Percentiles rank a stretch among this genome's conserved stretches.
Conservation (phyloP, 2,329 filamentous ascomycete genomes). For the Tolypocladium album region DNA sequence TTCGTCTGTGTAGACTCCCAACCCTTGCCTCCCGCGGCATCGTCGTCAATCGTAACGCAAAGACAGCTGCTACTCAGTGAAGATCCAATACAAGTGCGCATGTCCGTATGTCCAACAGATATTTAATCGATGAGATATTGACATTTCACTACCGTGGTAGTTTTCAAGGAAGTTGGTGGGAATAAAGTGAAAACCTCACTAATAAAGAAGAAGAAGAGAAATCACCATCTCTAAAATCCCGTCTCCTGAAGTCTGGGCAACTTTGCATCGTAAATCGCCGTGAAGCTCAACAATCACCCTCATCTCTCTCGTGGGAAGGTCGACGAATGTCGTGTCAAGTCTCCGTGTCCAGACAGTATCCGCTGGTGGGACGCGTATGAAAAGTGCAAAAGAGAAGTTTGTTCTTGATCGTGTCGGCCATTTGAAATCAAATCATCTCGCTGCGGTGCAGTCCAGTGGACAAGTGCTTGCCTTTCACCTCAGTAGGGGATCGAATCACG, state of each 20-base stretch:
- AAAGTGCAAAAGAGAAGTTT: neutral
- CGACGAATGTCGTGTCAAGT: neutral
- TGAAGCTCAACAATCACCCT: neutral
- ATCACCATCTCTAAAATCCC: neutral
- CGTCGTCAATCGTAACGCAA: slow-evolving; percentile 8
- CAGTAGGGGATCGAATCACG: slow-evolving; percentile 20
- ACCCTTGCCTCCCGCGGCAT: neutral
- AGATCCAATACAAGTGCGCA: neutral
- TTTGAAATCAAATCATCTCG: slow-evolving; percentile 40
- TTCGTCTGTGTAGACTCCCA: neutral
- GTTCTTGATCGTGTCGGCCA: neutral
- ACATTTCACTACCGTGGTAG: neutral
- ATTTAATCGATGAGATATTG: neutral
- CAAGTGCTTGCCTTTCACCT: slow-evolving; percentile 24
- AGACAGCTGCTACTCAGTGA: neutral
- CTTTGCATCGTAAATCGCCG: neutral
- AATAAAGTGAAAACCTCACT: neutral
- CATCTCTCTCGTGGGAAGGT: neutral
- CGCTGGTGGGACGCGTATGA: neutral
- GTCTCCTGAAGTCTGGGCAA: too few species aligned
- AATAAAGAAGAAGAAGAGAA: slow-evolving; percentile 2
- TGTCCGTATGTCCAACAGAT: neutral
- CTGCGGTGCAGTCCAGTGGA: slow-evolving; percentile 41
- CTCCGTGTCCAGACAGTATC: neutral
- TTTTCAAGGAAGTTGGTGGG: neutral